Evolutionary conservation across 2,329 filamentous ascomycete genomes (phyloP).

Genomic region (Aaosphaeria arxii): DNA sequence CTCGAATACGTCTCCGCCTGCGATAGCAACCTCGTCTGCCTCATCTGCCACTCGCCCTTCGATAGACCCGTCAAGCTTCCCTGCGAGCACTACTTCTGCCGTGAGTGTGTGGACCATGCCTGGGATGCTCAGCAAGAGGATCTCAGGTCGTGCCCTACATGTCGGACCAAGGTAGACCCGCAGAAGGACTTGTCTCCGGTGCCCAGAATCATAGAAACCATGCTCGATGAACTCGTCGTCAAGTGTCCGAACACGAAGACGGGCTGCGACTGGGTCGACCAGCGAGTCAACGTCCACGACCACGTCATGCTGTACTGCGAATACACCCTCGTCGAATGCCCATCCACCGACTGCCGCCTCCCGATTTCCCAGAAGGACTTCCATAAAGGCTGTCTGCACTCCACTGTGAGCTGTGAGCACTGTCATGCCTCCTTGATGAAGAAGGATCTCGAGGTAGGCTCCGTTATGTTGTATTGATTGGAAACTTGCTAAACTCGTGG

Average conservation of each 20-base stretch:
- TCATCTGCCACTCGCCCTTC: constrained; percentile 63
- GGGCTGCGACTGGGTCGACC: constrained; percentile 54
- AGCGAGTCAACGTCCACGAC: constrained; percentile 56
- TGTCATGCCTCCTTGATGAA: constrained; percentile 55
- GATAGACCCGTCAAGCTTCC: constrained; percentile 56
- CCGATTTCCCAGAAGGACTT: constrained; percentile 55
- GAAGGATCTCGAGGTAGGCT: constrained; percentile 50
- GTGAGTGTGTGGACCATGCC: constrained; percentile 51
- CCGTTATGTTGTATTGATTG: not conserved
- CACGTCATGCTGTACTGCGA: constrained; percentile 62
- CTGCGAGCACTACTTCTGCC: constrained; percentile 65
- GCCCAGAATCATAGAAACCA: constrained; percentile 57
- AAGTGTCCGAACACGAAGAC: constrained; percentile 55
- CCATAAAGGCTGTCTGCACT: constrained; percentile 54
- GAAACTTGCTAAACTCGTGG: constrained; percentile 27
- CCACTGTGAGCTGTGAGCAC: constrained; percentile 49
- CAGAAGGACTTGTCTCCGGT: constrained; percentile 35
- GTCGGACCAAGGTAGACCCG: constrained; percentile 46
- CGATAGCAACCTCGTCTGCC: constrained; percentile 61
- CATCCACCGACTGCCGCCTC: constrained; percentile 48
- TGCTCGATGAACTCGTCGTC: constrained; percentile 61
- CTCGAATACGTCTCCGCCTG: constrained; percentile 59
- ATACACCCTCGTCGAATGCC: constrained; percentile 54
- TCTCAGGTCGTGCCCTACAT: constrained; percentile 53
- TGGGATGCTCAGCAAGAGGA: constrained; percentile 28